Conservation (phyloP, 2,329 filamentous ascomycete species). For the Chaetomiaceae sp. region DNA sequence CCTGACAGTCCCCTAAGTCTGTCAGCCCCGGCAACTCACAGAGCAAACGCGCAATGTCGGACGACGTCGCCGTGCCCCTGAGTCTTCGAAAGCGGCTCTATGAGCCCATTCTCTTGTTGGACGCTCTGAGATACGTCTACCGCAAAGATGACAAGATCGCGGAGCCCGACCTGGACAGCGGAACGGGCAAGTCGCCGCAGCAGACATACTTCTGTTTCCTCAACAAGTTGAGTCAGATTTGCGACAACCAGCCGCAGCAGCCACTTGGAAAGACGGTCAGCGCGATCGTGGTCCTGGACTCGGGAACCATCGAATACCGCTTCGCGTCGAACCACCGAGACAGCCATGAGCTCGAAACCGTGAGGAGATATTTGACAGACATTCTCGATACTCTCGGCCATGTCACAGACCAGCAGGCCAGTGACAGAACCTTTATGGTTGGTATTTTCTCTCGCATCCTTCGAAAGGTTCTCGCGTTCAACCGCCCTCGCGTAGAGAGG, state of each 20-base stretch:
- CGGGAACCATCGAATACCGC: conserved; percentile 26
- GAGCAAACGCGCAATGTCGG: not conserved
- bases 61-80: not conserved
- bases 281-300: conserved; percentile 25
- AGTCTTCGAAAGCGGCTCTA: conserved; percentile 20
- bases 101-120: conserved; percentile 16
- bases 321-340: conserved; percentile 30
- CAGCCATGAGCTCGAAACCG: not conserved
- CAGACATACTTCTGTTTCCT: conserved; percentile 25
- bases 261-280: conserved; percentile 25
- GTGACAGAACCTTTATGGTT: not conserved
- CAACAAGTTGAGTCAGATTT: conserved; percentile 30
- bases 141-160: not conserved
- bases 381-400: conserved; percentile 19
- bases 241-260: conserved; percentile 22
- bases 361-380: conserved; percentile 15
- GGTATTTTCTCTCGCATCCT: conserved; percentile 8
- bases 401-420: conserved; percentile 1
- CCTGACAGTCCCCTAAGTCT: too few species aligned
- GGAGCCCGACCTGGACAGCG: conserved; percentile 13
- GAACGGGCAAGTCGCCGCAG: conserved; percentile 1
- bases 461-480: conserved; percentile 20
- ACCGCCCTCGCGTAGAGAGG: conserved; percentile 10
- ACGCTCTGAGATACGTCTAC: conserved; percentile 10
- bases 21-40: too few species aligned